Evolutionary conservation across 441 rosid species (phyloP).

Genomic region (Mallotus japonicus): DNA sequence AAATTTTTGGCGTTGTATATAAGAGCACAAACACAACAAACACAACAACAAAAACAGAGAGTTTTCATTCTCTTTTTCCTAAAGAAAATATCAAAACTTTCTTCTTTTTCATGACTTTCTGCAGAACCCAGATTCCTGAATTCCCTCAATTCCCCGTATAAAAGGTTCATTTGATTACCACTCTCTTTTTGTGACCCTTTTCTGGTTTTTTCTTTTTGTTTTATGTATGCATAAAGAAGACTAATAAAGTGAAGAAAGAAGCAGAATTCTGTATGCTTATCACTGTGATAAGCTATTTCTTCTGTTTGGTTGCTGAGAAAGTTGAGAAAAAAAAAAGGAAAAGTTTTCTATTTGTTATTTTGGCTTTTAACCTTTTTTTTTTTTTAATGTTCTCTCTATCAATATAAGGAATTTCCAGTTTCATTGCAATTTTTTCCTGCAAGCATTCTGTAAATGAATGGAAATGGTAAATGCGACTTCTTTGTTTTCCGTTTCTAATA

Average conservation of each 20-base stretch:
- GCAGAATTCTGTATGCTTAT: background rate
- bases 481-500: background rate
- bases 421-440: background rate
- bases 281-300: background rate
- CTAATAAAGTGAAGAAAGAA: background rate
- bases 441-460: background rate
- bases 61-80: background rate
- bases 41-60: no score
- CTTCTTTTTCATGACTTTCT: background rate
- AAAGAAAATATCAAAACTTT: background rate
- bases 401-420: background rate
- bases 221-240: background rate
- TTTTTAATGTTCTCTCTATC: background rate
- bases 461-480: background rate
- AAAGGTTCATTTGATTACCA: background rate
- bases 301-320: conserved; percentile 27
- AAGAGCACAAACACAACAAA: no score
- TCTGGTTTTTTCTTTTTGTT: background rate
- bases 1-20: no score
- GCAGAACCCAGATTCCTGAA: conserved; percentile 1
- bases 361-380: background rate
- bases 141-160: background rate
- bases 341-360: background rate
- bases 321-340: background rate
- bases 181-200: background rate